Evolutionary conservation across 169 alveolate species (phyloP).

Genomic region (Plasmodium vivax): DNA sequence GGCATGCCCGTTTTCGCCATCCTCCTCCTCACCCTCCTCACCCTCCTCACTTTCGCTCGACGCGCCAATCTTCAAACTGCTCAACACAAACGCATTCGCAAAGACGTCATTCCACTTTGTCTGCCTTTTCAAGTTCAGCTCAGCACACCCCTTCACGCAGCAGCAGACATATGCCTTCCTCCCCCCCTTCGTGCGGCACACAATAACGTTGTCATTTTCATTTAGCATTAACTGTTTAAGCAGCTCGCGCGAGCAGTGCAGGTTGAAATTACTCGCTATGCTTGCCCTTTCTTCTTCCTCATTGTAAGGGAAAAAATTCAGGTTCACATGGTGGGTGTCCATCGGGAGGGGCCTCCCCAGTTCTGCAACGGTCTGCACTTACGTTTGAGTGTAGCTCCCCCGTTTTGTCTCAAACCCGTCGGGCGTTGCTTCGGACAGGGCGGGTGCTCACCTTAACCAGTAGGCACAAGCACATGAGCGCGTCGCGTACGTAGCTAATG

Average conservation of each 20-base stretch:
- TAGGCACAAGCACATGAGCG: neutral
- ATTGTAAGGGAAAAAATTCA: slow-evolving; percentile 33
- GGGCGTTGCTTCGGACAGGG: neutral
- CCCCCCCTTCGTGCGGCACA: slow-evolving; percentile 13
- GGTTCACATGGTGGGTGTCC: slow-evolving; percentile 14
- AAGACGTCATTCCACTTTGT: slow-evolving; percentile 23
- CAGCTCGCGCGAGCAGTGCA: slow-evolving; percentile 43
- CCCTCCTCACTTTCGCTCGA: neutral
- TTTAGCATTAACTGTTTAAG: slow-evolving; percentile 15
- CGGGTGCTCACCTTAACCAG: neutral
- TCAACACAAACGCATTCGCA: slow-evolving; percentile 24
- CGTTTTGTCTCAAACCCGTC: neutral
- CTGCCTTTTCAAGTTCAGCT: slow-evolving; percentile 1
- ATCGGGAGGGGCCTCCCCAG: neutral
- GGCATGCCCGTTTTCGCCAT: neutral
- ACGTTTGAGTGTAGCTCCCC: neutral
- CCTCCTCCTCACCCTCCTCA: too few species aligned
- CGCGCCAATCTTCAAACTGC: slow-evolving; percentile 25
- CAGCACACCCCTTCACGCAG: slow-evolving; percentile 17
- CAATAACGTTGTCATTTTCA: slow-evolving; percentile 41
- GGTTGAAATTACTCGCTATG: slow-evolving; percentile 49
- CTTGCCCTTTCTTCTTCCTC: slow-evolving; percentile 46
- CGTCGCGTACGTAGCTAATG: too few species aligned
- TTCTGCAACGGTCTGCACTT: neutral
- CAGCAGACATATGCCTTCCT: slow-evolving; percentile 25